Conservation (phyloP, 768 basidiomycete species). For the Agrocybe pediades region DNA sequence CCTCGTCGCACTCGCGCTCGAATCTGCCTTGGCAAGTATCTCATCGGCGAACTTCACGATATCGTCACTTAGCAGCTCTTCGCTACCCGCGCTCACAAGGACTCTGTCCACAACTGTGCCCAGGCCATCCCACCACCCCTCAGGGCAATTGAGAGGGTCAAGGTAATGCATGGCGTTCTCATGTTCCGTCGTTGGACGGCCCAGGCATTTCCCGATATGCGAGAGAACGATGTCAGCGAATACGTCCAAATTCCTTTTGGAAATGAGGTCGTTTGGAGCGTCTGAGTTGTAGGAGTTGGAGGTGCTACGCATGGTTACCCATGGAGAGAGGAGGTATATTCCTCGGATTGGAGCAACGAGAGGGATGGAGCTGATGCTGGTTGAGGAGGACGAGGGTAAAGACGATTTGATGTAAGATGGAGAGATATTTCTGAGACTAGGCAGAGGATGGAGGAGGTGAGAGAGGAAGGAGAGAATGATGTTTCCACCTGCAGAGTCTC, state of each 20-base stretch:
- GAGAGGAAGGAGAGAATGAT: conserved; percentile 30
- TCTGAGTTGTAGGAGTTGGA: conserved; percentile 6
- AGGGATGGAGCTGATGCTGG: no score
- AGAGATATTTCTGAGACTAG: conserved; percentile 16
- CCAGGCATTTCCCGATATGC: neutral
- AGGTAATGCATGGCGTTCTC: conserved; percentile 10
- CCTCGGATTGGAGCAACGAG: conserved; percentile 10
- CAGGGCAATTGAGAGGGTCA: conserved; percentile 20
- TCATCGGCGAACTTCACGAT: conserved; percentile 16
- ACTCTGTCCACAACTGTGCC: conserved; percentile 23
- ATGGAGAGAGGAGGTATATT: conserved; percentile 32
- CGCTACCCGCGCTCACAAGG: conserved; percentile 24
- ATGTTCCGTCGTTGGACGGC: neutral
- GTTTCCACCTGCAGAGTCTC: conserved; percentile 36
- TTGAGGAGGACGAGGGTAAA: no score
- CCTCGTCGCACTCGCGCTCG: no score
- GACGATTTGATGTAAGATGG: no score
- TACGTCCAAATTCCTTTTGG: neutral
- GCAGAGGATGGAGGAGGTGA: conserved; percentile 30
- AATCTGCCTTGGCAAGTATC: conserved; percentile 1
- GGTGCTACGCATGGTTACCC: conserved; percentile 21
- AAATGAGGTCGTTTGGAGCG: conserved; percentile 6
- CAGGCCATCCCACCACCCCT: conserved; percentile 25
- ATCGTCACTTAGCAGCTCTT: conserved; percentile 26
- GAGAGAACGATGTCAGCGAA: neutral